Conservation (phyloP, 2,329 filamentous ascomycete species). For the Fusarium stilboides region DNA sequence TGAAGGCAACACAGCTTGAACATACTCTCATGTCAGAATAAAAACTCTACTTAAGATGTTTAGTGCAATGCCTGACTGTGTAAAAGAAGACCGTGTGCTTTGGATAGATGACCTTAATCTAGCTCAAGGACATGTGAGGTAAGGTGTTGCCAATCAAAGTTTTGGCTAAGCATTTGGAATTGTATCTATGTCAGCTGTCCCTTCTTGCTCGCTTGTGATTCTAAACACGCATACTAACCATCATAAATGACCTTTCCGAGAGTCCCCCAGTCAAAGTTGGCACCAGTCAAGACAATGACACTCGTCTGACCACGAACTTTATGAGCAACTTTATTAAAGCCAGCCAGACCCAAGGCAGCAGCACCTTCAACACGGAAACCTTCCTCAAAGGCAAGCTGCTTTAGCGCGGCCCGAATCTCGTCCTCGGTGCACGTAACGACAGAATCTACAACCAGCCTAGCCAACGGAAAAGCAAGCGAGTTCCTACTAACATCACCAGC, state of each 20-base stretch:
- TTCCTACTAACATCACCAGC: neutral
- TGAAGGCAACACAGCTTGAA: no score
- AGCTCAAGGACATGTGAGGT: no score
- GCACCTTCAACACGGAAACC: constrained; percentile 1
- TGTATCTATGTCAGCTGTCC: no score
- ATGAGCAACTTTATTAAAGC: constrained; percentile 6
- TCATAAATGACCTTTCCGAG: neutral
- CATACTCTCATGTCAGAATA: no score
- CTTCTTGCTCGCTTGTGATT: no score
- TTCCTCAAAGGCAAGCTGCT: constrained; percentile 6
- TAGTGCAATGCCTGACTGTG: no score
- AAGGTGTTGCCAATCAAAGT: no score
- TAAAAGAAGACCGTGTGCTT: no score
- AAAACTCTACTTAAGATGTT: no score
- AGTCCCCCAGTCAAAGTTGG: constrained; percentile 2
- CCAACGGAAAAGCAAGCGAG: neutral
- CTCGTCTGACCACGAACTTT: neutral
- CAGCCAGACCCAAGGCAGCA: constrained; percentile 1
- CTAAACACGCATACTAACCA: neutral
- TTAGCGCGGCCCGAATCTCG: constrained; percentile 4
- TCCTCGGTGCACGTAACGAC: neutral
- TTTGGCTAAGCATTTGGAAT: neutral
- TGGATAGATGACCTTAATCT: no score
- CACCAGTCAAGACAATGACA: neutral
- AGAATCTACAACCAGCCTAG: neutral